Conservation (phyloP, 2,329 filamentous ascomycete genomes). For the Xylariaceae sp. region DNA sequence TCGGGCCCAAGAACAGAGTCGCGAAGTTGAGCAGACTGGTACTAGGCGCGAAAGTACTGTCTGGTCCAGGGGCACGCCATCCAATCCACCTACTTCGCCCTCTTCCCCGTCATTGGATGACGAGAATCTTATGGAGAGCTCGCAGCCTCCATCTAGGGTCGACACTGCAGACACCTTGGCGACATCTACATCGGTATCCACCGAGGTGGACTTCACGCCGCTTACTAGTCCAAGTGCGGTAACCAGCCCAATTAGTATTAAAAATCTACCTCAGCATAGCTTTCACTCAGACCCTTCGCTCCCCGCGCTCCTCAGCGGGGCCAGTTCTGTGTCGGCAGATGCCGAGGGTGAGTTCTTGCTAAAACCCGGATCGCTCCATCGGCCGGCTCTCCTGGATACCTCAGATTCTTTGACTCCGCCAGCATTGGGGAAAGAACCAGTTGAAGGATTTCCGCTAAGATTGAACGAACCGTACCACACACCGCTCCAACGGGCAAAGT, state of each 20-base stretch:
- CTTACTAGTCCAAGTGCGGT: constrained; percentile 51
- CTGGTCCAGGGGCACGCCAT: constrained; percentile 10
- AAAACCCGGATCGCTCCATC: constrained; percentile 42
- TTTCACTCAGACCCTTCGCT: constrained; percentile 61
- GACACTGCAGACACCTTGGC: constrained; percentile 41
- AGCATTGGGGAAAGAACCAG: constrained; percentile 43
- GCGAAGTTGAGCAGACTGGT: constrained; percentile 31
- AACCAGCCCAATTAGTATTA: constrained; percentile 42
- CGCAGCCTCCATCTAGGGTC: constrained; percentile 34
- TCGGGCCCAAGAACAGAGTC: constrained; percentile 34
- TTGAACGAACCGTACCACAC: constrained; percentile 29
- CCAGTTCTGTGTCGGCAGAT: constrained; percentile 59
- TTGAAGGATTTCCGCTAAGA: constrained; percentile 43
- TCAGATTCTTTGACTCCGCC: constrained; percentile 52
- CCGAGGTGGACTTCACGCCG: constrained; percentile 44
- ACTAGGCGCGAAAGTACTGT: constrained; percentile 27
- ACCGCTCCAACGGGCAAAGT: constrained; percentile 20
- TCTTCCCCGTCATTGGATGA: constrained; percentile 41
- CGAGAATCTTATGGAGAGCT: constrained; percentile 32
- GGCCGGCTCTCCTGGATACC: constrained; percentile 43
- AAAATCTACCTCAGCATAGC: constrained; percentile 36
- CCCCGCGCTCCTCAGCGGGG: constrained; percentile 57
- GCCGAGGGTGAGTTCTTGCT: constrained; percentile 55
- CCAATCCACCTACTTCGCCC: neutral
- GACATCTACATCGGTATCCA: constrained; percentile 49